Conservation (phyloP, 306 rosid species). For the Vicia villosa region DNA sequence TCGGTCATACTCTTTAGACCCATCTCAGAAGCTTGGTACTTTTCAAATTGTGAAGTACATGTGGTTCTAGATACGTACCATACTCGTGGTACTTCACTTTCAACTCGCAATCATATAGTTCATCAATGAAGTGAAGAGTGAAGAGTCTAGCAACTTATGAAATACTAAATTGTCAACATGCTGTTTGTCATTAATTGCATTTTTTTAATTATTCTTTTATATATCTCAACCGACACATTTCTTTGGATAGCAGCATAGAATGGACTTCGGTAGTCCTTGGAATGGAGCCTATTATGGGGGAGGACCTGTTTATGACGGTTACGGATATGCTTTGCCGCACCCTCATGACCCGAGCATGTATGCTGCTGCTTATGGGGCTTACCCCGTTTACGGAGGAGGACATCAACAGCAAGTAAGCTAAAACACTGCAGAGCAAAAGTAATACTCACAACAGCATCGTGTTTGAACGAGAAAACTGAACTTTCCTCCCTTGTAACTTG, state of each 20-base stretch:
- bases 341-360: constrained; percentile 86
- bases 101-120: background rate
- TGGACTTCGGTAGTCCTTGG: constrained; percentile 79
- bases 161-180: background rate
- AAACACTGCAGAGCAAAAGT: constrained; percentile 42
- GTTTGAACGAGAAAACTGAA: constrained; percentile 31
- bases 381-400: constrained; percentile 82
- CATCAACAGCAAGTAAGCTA: constrained; percentile 97
- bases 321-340: constrained; percentile 75
- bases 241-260: constrained; percentile 60
- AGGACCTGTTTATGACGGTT: constrained; percentile 82
- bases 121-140: background rate
- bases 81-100: too few species aligned
- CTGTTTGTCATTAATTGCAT: constrained; percentile 10
- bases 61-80: too few species aligned
- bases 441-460: constrained; percentile 41
- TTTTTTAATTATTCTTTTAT: background rate
- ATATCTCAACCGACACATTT: constrained; percentile 15
- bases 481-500: constrained; percentile 50
- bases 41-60: too few species aligned
- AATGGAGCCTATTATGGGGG: constrained; percentile 84
- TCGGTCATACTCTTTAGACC: background rate
- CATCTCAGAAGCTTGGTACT: too few species aligned
- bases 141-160: background rate
- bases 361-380: constrained; percentile 85